These are phyloP conservation scores for Calamus simplicifolius DNA, from an alignment of 176 grass and related monocot species.

Conservation along the genomic window DNA sequence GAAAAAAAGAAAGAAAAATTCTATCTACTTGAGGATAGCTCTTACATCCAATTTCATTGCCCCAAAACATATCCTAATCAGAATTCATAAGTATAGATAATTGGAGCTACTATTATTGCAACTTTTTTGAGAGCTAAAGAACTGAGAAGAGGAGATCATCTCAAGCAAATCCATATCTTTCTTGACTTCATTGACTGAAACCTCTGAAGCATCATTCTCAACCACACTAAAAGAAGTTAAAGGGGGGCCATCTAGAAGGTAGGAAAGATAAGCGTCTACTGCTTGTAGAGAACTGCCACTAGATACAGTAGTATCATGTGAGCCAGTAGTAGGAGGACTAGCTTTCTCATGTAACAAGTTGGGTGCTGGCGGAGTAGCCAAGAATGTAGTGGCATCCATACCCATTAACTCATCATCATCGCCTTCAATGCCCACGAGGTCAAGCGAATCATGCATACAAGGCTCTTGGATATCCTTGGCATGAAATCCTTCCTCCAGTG, in stretches of 20 bases:
- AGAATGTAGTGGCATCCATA: background rate
- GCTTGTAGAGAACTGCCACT: background rate
- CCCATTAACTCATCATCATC: background rate
- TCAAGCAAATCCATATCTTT: conserved; percentile 47
- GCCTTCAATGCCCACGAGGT: background rate
- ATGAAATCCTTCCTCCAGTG: background rate
- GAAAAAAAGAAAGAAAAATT: too few species aligned
- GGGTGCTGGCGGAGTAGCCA: background rate
- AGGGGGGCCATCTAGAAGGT: conserved; percentile 1
- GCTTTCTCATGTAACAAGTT: background rate
- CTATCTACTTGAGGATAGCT: too few species aligned
- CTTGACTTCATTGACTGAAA: background rate
- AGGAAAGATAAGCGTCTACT: conserved; percentile 5
- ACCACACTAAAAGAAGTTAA: background rate
- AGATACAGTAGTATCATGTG: background rate
- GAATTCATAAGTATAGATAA: background rate
- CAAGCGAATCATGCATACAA: background rate
- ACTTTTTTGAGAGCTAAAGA: conserved; percentile 6
- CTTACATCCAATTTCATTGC: too few species aligned
- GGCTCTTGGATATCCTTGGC: background rate
- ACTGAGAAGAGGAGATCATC: conserved; percentile 28
- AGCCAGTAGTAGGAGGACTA: background rate
- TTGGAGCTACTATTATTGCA: conserved; percentile 13
- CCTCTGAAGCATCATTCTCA: background rate
- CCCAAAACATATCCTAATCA: too few species aligned